Conservation (phyloP, 129 eudicot species). For the Solidago caesia region DNA sequence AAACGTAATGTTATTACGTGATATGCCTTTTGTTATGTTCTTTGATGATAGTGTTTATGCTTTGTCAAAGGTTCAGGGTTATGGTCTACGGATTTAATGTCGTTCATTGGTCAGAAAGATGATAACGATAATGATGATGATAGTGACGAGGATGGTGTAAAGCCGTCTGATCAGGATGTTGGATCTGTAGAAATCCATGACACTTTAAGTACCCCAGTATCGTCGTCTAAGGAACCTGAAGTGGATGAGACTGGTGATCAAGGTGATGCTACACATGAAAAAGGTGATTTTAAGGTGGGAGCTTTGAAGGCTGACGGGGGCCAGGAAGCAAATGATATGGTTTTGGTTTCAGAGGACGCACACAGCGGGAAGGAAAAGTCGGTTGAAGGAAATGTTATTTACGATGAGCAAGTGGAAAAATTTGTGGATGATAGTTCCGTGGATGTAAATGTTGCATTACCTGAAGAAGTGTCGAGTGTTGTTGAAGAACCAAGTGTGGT, state of each 20-base stretch:
- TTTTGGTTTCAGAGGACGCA: conserved; percentile 28
- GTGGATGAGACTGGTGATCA: conserved; percentile 35
- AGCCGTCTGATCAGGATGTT: conserved; percentile 43
- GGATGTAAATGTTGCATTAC: conserved; percentile 15
- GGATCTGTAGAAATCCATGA: conserved; percentile 32
- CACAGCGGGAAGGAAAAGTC: conserved; percentile 1
- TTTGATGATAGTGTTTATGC: neutral
- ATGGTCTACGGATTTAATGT: conserved; percentile 61
- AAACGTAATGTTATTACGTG: neutral
- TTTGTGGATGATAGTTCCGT: conserved; percentile 2
- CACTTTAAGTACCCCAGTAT: conserved; percentile 20
- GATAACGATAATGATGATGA: conserved; percentile 59
- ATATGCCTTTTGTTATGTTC: neutral
- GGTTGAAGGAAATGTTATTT: conserved; percentile 11
- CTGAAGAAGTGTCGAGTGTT: conserved; percentile 18
- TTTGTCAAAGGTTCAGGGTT: conserved; percentile 57
- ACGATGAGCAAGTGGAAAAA: conserved; percentile 14
- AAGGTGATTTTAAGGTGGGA: conserved; percentile 41
- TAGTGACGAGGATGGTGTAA: conserved; percentile 57
- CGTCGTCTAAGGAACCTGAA: conserved; percentile 35
- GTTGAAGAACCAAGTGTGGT: conserved; percentile 26
- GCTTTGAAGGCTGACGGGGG: conserved; percentile 29
- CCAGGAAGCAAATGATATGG: conserved; percentile 12
- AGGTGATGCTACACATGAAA: conserved; percentile 32
- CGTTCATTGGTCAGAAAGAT: conserved; percentile 61